Evolutionary conservation across 345 rosid species (phyloP).

Genomic region (Linum tenue): DNA sequence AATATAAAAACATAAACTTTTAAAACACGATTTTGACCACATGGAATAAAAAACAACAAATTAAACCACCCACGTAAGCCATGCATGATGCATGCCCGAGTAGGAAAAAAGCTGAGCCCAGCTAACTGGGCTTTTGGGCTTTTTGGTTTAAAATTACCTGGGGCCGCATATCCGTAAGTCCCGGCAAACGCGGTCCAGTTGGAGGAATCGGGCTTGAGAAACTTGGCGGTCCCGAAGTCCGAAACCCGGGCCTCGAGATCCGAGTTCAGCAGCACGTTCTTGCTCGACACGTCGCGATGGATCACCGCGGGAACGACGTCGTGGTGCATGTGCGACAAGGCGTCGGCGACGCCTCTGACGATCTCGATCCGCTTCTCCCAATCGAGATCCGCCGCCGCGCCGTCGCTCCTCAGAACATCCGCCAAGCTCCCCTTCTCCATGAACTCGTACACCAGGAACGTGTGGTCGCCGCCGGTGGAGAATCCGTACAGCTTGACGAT

Average conservation of each 20-base stretch:
- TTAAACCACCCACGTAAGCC: too few relatives aligned
- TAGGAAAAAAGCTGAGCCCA: not conserved
- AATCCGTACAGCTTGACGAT: slow-evolving; percentile 3
- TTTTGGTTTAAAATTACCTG: slow-evolving; percentile 10
- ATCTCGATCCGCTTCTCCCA: slow-evolving; percentile 16
- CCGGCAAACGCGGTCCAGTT: slow-evolving; percentile 25
- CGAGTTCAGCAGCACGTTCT: slow-evolving; percentile 17
- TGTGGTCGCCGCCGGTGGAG: not conserved
- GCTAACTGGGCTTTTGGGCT: not conserved
- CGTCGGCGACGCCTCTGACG: slow-evolving; percentile 16
- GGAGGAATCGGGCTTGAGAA: slow-evolving; percentile 17
- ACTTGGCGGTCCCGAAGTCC: slow-evolving; percentile 18
- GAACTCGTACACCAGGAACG: slow-evolving; percentile 3
- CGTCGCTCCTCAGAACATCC: not conserved
- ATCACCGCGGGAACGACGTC: slow-evolving; percentile 19
- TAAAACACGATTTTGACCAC: too few relatives aligned
- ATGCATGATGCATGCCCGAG: too few relatives aligned
- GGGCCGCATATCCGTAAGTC: slow-evolving; percentile 27
- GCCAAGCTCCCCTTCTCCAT: slow-evolving; percentile 5
- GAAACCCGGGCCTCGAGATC: slow-evolving; percentile 22
- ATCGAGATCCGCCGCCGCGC: slow-evolving; percentile 11
- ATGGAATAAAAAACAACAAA: too few relatives aligned
- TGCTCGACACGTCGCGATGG: slow-evolving; percentile 28
- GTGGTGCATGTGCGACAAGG: slow-evolving; percentile 22
- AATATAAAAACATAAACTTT: too few relatives aligned